A percentile compares a stretch with the other conserved stretches of the same genome.
These are phyloP conservation scores for Leccinum ochraceum DNA, from an alignment of 768 basidiomycete species.

Conservation along the genomic window DNA sequence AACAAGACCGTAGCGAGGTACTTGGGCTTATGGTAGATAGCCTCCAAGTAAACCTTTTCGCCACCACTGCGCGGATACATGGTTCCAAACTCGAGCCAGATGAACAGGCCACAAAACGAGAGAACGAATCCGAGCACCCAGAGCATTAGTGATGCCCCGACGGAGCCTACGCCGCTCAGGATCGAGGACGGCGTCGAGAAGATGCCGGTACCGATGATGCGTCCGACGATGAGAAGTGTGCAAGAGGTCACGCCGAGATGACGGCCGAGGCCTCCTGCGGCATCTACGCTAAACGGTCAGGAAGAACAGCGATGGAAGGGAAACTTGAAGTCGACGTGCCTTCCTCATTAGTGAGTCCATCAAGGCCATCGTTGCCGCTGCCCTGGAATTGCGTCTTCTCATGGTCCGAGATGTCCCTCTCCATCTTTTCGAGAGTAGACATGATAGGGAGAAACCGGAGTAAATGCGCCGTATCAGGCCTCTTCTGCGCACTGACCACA, in stretches of 20 bases:
- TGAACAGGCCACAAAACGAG: constrained; percentile 59
- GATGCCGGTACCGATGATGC: constrained; percentile 65
- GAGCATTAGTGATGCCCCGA: constrained; percentile 62
- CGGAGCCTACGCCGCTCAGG: constrained; percentile 53
- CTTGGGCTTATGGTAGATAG: constrained; percentile 48
- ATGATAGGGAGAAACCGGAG: constrained; percentile 2
- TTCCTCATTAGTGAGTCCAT: constrained; percentile 51
- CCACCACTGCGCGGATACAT: constrained; percentile 66
- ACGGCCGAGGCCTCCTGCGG: constrained; percentile 57
- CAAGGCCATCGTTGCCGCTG: constrained; percentile 34
- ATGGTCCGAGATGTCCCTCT: neutral
- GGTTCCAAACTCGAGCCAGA: constrained; percentile 64
- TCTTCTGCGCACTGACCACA: neutral
- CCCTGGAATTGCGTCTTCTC: constrained; percentile 3
- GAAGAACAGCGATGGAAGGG: neutral
- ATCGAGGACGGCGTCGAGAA: constrained; percentile 65
- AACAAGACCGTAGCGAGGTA: constrained; percentile 52
- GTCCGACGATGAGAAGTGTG: constrained; percentile 56
- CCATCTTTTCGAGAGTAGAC: constrained; percentile 8
- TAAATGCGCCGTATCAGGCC: neutral
- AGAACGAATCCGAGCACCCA: constrained; percentile 64
- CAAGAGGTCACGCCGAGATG: constrained; percentile 58
- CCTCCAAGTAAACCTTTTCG: constrained; percentile 65
- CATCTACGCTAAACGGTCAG: constrained; percentile 33
- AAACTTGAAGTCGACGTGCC: constrained; percentile 28